Base-by-base conservation (phyloP, 495 filamentous ascomycete genomes). In the Neurospora sp. region DNA sequence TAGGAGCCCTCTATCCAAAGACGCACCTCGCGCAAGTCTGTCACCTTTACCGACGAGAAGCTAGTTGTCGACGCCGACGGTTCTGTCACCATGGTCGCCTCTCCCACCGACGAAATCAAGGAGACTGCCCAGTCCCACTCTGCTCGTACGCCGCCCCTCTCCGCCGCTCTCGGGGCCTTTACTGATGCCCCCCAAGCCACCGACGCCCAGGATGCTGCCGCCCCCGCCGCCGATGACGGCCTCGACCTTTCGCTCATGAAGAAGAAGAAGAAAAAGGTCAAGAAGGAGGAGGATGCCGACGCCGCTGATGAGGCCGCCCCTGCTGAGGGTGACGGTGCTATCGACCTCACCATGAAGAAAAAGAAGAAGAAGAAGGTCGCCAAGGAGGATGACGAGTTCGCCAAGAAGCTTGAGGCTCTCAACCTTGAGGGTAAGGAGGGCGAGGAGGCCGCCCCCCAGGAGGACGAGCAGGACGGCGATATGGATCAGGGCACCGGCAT, bases 281-380 rank as follows among this genome's bases (percentile, higher is more conserved):
- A 85, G 88, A 91, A 92, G 83, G 91, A 91, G 83, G 80, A 85
- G 71, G 90, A 91, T 80, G 91, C 86, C 75, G 86, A 78, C 15
- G 90, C 85, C 48, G 85, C 45, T 87, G 92, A 74, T 0, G 79
- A 43, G 13, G 77, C 73, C n/a, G 73, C 75, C 40, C 69, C 75
- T 4, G 77, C 74, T 45, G 79, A 43, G 48, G 77, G 71, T 36
- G 79, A 81, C 38, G 80, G 73, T 21, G 79, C 74, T 21, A 78
- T 80, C 74, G 79, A 96, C 83, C 88, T 92, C 38, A 88, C 89
- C 71, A 85, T 96, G 85, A 97, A 97, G 86, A 97, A 97, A 82
- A 97, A 94, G 83, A 95, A 97, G 88, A 97, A 97, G 90, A 95
- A 93, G 89, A 95, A 95, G 90, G 78, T 85, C 73, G 86, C 89